These are phyloP conservation scores for Dryas integrifolia DNA, from an alignment of 331 rosid species.

Conservation along the genomic window DNA sequence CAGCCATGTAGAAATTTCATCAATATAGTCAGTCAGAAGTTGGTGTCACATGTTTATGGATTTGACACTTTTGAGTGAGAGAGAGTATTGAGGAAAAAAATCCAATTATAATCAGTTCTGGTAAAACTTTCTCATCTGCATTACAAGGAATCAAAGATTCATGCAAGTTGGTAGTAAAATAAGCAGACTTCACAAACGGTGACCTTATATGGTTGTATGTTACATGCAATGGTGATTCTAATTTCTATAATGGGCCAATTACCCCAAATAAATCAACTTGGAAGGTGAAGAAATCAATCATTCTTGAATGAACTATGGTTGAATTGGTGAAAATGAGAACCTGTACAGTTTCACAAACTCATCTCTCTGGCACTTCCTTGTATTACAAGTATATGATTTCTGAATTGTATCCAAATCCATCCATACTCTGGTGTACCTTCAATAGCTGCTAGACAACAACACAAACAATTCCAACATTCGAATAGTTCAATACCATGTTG, in stretches of 20 bases:
- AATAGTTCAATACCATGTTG: neutral
- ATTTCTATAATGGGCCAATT: neutral
- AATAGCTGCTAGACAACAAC: neutral
- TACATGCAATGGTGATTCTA: neutral
- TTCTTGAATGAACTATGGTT: neutral
- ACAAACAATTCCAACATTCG: neutral
- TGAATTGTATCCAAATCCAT: neutral
- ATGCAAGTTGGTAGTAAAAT: too few species aligned
- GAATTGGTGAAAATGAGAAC: neutral
- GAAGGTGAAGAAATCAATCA: conserved; percentile 4
- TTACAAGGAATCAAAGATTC: neutral
- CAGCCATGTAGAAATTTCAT: too few species aligned
- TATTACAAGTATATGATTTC: neutral
- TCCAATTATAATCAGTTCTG: too few species aligned
- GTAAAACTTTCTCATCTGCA: neutral
- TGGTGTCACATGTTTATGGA: conserved; percentile 1
- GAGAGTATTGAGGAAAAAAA: too few species aligned
- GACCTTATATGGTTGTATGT: neutral
- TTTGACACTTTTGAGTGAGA: neutral
- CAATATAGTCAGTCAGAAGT: neutral
- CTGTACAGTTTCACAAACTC: neutral
- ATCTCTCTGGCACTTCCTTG: neutral
- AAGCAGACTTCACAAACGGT: neutral
- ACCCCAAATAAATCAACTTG: neutral
- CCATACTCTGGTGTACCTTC: neutral